phyloP scores from a whole-genome alignment of 352 stramenopile genomes.

The Globisporangium cystogenes region DNA sequence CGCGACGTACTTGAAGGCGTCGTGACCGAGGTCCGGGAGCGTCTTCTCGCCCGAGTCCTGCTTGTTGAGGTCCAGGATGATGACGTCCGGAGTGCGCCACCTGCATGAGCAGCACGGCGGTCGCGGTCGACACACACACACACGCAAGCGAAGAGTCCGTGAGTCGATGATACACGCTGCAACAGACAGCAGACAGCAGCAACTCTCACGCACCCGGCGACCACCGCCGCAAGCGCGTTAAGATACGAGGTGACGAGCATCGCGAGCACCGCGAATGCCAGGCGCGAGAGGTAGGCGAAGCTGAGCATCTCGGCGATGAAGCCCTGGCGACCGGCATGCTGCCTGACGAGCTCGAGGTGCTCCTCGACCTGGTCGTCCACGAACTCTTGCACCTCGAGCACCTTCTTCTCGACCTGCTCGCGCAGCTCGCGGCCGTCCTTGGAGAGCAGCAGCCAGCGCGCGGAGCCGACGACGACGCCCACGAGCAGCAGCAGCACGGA shows the following conservation, averaged over 20 bases:
- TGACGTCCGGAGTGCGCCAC: constrained; percentile 79
- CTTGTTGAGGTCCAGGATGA: constrained; percentile 64
- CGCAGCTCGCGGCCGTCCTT: constrained; percentile 37
- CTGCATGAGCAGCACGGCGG: constrained; percentile 17
- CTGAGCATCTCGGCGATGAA: constrained; percentile 88
- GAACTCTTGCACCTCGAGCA: constrained; percentile 76
- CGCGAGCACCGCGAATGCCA: constrained; percentile 73
- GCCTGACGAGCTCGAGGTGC: constrained; percentile 71
- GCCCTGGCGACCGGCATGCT: constrained; percentile 54
- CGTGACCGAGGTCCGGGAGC: constrained; percentile 77
- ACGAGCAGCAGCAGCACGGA: constrained; percentile 61
- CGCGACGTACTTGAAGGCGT: constrained; percentile 85
- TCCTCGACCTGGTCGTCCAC: constrained; percentile 58
- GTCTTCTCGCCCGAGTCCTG: constrained; percentile 64
- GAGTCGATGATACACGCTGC: too few species aligned
- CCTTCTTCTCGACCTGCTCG: constrained; percentile 60
- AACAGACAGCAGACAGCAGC: neutral
- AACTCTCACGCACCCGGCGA: constrained; percentile 44
- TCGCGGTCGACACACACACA: too few species aligned
- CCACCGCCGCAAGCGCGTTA: constrained; percentile 74
- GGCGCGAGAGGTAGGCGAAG: constrained; percentile 77
- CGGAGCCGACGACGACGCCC: constrained; percentile 47
- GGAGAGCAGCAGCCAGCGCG: constrained; percentile 33
- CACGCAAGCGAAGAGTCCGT: too few species aligned
- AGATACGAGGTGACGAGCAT: constrained; percentile 81